Base-by-base conservation (phyloP, 208 protist genomes). In the Leptomonas pyrrhocoris region DNA sequence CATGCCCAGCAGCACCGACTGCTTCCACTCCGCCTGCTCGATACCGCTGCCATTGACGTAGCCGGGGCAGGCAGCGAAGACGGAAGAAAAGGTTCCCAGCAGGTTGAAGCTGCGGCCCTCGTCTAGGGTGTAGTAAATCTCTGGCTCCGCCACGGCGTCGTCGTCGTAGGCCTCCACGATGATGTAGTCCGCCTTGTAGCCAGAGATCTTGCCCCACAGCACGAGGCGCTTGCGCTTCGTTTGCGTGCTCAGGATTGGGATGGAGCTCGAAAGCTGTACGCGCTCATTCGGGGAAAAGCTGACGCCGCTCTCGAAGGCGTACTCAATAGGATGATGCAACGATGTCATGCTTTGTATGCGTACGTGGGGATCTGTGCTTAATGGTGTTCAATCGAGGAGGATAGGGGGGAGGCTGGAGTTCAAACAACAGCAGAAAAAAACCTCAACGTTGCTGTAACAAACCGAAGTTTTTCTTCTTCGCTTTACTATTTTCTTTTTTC, bases 121-220 rank as follows among this genome's bases (percentile, higher is more conserved):
- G 43, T 95, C 90, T 9, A 93, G 74, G 16, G 80, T 91, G 74
- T 94, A 94, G 77, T 88, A 95, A 46, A 94, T 77, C 59, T 90
- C 86, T 11, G 90, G 84, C 72, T 85, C 83, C 25, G 73, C 84
- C 28, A 95, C 84, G 15, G 91, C 77, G 65, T 94, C 83, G 40
- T 94, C 85, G 54, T 86, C 81, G 65, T 84, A 88, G 19, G 85
- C 87, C 60, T 95, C 84, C 16, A 93, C 81, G 43, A 96, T 83
- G 40, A 84, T 91, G 73, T 94, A 96, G 74, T 96, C 88, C 19
- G 81, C 84, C 63, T 94, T 94, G 73, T 78, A 86, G 12, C 88
- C 91, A 45, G 90, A 91, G 23, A 96, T 77, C 53, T 96, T 96
- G 3, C 91, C 91, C 88, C 91, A 96, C 25, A 96, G 53, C 34